Conservation (phyloP, 2,329 filamentous ascomycete genomes). For the Xylariaceae sp. region DNA sequence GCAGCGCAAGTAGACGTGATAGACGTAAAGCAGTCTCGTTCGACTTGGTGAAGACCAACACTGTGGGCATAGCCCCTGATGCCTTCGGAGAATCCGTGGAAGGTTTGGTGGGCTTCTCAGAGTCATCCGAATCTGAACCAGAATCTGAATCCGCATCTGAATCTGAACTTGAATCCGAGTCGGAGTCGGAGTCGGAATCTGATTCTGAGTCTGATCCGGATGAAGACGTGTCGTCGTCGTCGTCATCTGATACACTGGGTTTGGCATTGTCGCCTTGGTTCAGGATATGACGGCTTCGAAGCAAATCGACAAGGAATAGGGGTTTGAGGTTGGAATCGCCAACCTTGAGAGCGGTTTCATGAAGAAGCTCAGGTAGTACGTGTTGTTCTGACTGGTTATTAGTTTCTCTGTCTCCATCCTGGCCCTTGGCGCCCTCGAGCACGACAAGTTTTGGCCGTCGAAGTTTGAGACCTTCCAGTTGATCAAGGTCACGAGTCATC, state of each 20-base stretch:
- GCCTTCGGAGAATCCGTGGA: conserved; percentile 1
- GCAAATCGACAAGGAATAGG: conserved; percentile 73
- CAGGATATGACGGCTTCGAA: conserved; percentile 52
- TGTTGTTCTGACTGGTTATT: conserved; percentile 43
- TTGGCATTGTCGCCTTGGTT: conserved; percentile 18
- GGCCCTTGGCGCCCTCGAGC: conserved; percentile 51
- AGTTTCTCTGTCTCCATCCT: conserved; percentile 33
- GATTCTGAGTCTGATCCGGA: conserved; percentile 34
- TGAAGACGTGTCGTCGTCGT: conserved; percentile 33
- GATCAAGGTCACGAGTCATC: conserved; percentile 79
- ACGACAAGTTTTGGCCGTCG: conserved; percentile 70
- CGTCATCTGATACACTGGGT: neutral
- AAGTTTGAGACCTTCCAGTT: conserved; percentile 68
- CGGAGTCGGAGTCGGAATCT: neutral
- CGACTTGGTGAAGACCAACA: conserved; percentile 84
- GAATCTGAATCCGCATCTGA: conserved; percentile 25
- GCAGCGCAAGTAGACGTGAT: conserved; percentile 67
- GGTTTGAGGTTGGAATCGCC: conserved; percentile 69
- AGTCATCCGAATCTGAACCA: neutral
- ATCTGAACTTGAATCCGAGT: conserved; percentile 29
- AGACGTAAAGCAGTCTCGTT: conserved; percentile 85
- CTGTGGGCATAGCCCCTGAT: conserved; percentile 35
- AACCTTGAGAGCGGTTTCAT: conserved; percentile 63
- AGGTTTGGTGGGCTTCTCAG: neutral
- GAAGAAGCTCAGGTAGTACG: conserved; percentile 56